These are phyloP conservation scores for Linderina pennispora DNA, from an alignment of 192 early-diverging fungal genomes.

Conservation along the genomic window DNA sequence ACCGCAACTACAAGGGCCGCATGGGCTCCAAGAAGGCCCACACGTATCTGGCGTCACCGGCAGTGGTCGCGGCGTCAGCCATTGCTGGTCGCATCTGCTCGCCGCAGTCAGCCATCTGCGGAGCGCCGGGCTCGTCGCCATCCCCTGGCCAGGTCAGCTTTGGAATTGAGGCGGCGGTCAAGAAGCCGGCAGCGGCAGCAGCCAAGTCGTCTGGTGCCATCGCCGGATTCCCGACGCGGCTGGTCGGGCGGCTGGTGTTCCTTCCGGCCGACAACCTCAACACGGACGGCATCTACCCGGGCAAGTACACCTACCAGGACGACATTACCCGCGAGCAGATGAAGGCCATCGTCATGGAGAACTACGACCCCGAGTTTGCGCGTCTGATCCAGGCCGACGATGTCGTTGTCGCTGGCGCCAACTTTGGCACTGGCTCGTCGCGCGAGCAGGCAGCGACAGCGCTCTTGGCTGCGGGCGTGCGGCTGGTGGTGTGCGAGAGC, in stretches of 20 bases:
- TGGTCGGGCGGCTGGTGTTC: slow-evolving; percentile 83
- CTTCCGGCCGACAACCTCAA: slow-evolving; percentile 93
- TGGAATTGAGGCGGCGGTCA: slow-evolving; percentile 21
- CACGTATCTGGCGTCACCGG: slow-evolving; percentile 93
- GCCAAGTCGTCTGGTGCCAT: slow-evolving; percentile 15
- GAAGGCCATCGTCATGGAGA: slow-evolving; percentile 96
- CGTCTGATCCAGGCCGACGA: slow-evolving; percentile 62
- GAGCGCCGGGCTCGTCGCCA: slow-evolving; percentile 5
- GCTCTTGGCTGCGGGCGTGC: slow-evolving; percentile 78
- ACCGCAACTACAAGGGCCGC: slow-evolving; percentile 97
- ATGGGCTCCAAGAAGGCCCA: slow-evolving; percentile 93
- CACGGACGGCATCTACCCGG: slow-evolving; percentile 98
- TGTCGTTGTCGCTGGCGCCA: slow-evolving; percentile 87
- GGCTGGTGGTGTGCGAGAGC: slow-evolving; percentile 82
- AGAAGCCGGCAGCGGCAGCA: slow-evolving; percentile 16
- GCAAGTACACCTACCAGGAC: slow-evolving; percentile 98
- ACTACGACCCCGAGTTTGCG: slow-evolving; percentile 90
- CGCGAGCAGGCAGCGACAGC: slow-evolving; percentile 98
- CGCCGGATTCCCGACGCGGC: slow-evolving; percentile 66
- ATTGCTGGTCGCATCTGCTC: slow-evolving; percentile 78
- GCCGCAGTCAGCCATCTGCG: slow-evolving; percentile 32
- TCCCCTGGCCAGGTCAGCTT: slow-evolving; percentile 13
- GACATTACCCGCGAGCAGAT: slow-evolving; percentile 86
- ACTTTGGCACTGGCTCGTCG: slow-evolving; percentile 97
- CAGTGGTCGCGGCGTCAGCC: slow-evolving; percentile 94